A percentile compares a stretch with the other conserved stretches of the same genome.
Evolutionary conservation across 2,329 filamentous ascomycete species (phyloP).

Genomic region (Magnaporthiopsis incrustans): DNA sequence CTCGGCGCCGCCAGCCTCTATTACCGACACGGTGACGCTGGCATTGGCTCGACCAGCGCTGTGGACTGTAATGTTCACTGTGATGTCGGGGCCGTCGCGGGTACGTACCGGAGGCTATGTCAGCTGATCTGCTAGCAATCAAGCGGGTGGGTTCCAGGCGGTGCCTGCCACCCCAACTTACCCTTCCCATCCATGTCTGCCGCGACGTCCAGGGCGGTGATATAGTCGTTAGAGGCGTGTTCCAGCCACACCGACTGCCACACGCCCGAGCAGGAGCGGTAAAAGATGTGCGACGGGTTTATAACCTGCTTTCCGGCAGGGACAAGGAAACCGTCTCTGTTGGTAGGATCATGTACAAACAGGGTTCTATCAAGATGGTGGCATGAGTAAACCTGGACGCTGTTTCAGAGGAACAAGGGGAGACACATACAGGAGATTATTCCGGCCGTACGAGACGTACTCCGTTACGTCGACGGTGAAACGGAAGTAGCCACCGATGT

Average conservation of each 20-base stretch:
- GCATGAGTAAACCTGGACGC: not conserved
- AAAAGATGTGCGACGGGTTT: constrained; percentile 56
- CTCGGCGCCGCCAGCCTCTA: constrained; percentile 27
- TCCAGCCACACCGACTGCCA: constrained; percentile 70
- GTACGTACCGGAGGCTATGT: not conserved
- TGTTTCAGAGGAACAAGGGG: not conserved
- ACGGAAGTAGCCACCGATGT: constrained; percentile 54
- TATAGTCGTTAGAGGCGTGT: constrained; percentile 47
- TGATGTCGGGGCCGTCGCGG: not conserved
- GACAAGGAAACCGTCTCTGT: constrained; percentile 44
- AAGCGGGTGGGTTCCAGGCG: not conserved
- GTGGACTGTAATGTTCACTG: constrained; percentile 49
- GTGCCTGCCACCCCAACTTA: constrained; percentile 19
- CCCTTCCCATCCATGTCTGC: constrained; percentile 48
- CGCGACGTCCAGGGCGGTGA: constrained; percentile 50
- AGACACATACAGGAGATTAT: constrained; percentile 44
- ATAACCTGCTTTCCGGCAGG: constrained; percentile 59
- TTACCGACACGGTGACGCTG: constrained; percentile 27
- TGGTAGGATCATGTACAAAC: constrained; percentile 61
- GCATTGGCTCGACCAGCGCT: constrained; percentile 29
- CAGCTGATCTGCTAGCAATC: not conserved
- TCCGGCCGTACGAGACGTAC: constrained; percentile 27
- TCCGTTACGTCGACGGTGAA: constrained; percentile 53
- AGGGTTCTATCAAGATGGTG: constrained; percentile 38
- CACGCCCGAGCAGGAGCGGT: constrained; percentile 64